These are phyloP conservation scores for Coniochaeta pulveracea DNA, from an alignment of 2,329 filamentous ascomycete genomes.

Conservation along the genomic window DNA sequence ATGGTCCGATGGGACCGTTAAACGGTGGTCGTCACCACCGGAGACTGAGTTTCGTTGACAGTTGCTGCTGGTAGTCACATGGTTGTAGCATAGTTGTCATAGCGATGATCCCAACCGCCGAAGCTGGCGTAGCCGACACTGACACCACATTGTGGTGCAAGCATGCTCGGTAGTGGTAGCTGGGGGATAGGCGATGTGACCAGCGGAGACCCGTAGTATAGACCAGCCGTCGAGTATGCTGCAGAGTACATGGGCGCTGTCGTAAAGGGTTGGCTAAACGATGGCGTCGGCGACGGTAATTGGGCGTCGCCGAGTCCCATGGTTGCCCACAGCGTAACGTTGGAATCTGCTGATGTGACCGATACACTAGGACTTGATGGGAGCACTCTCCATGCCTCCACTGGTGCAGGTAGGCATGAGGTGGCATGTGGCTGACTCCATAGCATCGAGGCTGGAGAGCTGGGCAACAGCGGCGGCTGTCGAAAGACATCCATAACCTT, in stretches of 20 bases:
- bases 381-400: slow-evolving; percentile 84
- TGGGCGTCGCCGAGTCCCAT: slow-evolving; percentile 66
- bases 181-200: slow-evolving; percentile 63
- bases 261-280: slow-evolving; percentile 57
- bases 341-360: slow-evolving; percentile 56
- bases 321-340: slow-evolving; percentile 63
- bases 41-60: slow-evolving; percentile 32
- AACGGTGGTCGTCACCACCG: slow-evolving; percentile 34
- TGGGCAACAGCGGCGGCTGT: slow-evolving; percentile 75
- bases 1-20: slow-evolving; percentile 14
- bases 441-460: slow-evolving; percentile 64
- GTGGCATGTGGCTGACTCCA: slow-evolving; percentile 66
- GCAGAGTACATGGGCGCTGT: slow-evolving; percentile 62
- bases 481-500: slow-evolving; percentile 83
- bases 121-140: slow-evolving; percentile 67
- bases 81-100: slow-evolving; percentile 73
- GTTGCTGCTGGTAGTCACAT: slow-evolving; percentile 61
- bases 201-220: slow-evolving; percentile 73
- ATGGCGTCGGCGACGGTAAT: slow-evolving; percentile 66
- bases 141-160: slow-evolving; percentile 75
- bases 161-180: slow-evolving; percentile 76
- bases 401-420: slow-evolving; percentile 53
- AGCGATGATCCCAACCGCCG: slow-evolving; percentile 68
- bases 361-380: slow-evolving; percentile 78
- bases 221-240: slow-evolving; percentile 60